phyloP scores from a whole-genome alignment of 495 filamentous ascomycete genomes.

The Aspergillus sclerotiicarbonarius region DNA sequence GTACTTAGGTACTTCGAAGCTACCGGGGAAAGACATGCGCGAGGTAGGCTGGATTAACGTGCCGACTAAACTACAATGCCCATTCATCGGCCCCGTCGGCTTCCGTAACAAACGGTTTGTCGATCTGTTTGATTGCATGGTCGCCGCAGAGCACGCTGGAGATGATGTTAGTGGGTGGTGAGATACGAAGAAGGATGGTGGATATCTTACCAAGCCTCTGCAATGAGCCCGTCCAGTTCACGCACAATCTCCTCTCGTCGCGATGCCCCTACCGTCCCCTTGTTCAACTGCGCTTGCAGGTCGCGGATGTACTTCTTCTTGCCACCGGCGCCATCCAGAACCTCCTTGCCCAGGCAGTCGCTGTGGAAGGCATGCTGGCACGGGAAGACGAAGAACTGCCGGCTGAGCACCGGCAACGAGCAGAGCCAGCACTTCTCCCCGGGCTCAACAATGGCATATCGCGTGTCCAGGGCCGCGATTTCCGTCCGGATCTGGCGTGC shows the following conservation, averaged over 20 bases:
- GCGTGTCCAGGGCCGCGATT: constrained; percentile 75
- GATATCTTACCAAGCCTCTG: constrained; percentile 67
- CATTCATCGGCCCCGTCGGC: constrained; percentile 77
- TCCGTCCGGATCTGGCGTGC: constrained; percentile 85
- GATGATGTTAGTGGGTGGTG: constrained; percentile 15
- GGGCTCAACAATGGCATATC: constrained; percentile 95
- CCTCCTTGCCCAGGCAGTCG: constrained; percentile 82
- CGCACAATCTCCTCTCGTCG: constrained; percentile 78
- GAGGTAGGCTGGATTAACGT: not conserved
- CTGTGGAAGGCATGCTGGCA: constrained; percentile 98
- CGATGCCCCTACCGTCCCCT: constrained; percentile 60
- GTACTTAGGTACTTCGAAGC: not conserved
- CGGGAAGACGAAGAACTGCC: constrained; percentile 97
- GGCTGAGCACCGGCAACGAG: constrained; percentile 74
- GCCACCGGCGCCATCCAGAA: constrained; percentile 69
- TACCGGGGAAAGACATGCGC: not conserved
- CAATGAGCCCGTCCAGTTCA: constrained; percentile 86
- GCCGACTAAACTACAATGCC: constrained; percentile 62
- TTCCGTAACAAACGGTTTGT: constrained; percentile 79
- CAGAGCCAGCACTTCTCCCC: constrained; percentile 92
- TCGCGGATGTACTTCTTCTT: constrained; percentile 81
- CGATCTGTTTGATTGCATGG: constrained; percentile 86
- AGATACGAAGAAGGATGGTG: constrained; percentile 2
- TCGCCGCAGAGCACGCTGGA: constrained; percentile 79
- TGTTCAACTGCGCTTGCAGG: constrained; percentile 74